A percentile compares a stretch with the other conserved stretches of the same genome.
Evolutionary conservation across 306 rosid species (phyloP).

Genomic region (Citrullus mucosospermus): DNA sequence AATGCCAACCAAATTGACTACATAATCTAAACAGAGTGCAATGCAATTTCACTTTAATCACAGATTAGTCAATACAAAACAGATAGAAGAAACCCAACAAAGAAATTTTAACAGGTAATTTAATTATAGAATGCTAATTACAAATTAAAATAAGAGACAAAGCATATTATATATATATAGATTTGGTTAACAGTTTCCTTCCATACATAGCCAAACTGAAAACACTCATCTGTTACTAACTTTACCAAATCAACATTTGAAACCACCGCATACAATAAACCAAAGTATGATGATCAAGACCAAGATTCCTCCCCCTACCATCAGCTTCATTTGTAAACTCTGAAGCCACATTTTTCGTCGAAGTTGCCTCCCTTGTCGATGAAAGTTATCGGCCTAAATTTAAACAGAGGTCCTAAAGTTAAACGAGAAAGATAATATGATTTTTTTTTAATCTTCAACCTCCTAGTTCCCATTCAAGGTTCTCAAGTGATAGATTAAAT

Average conservation of each 20-base stretch:
- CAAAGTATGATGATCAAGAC: slow-evolving; percentile 51
- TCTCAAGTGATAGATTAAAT: neutral
- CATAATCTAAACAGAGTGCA: neutral
- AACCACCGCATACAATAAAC: slow-evolving; percentile 78
- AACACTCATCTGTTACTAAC: neutral
- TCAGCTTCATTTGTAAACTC: slow-evolving; percentile 80
- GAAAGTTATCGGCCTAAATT: slow-evolving; percentile 93
- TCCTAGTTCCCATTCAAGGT: neutral
- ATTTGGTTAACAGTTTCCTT: neutral
- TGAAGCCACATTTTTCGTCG: slow-evolving; percentile 98
- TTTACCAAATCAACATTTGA: slow-evolving; percentile 52
- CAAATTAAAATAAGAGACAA: neutral
- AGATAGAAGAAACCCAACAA: neutral
- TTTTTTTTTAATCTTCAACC: neutral
- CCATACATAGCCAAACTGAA: slow-evolving; percentile 12
- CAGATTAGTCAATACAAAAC: neutral
- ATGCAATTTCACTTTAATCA: neutral
- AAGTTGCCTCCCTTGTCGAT: slow-evolving; percentile 92
- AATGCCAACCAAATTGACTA: neutral
- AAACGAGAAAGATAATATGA: neutral
- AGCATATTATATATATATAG: neutral
- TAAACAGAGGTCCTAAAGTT: neutral
- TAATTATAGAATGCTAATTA: slow-evolving; percentile 3
- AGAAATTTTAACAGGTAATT: neutral
- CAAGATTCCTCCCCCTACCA: slow-evolving; percentile 70